Evolutionary conservation across 225 moss, liverwort and hornwort genomes (phyloP), one percentile per base, ranked within the genome.

Genomic region (Straminergon stramineum): DNA sequence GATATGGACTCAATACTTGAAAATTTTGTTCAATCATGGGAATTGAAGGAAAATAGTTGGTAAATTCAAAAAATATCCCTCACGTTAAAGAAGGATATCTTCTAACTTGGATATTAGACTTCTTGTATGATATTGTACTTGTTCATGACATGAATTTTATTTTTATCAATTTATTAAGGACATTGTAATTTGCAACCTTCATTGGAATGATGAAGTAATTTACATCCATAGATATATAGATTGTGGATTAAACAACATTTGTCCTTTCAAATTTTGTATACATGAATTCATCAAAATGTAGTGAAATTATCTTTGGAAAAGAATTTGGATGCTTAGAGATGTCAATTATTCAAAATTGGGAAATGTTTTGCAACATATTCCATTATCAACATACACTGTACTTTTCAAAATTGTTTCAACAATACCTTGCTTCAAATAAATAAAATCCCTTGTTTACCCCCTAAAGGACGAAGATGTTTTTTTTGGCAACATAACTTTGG

Each of bases 71-170:
- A 37, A 67, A 37, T 67, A 67, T 37, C 11, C 20, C 0, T 3
- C 20, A 67, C 0, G 5, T 0, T 35, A 3, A 3, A 19, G 35
- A 67, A 35, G 3, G 35, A 37, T 6, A 21, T 20, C 20, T 67
- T 67, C 6, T 37, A 67, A 67, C 20, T 67, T 11, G 1, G 3
- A 37, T 37, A 1, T 37, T 1, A 68, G 1, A 13, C 7, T 69
- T 39, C 13, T 69, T 69, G 13, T 23, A 1, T 23, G 4, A 2
- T 22, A n/a, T 70, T 39, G 23, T n/a, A 39, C 2, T 70, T 70
- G 2, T 70, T 39, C 7, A 13, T 0, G 1, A 1, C 7, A 69
- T 1, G 1, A 2, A 23, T 22, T 69, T n/a, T 39, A 22, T 58
- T 58, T 21, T 24, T 39, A 39, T 70, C 8, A 24, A 70, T 5